Evolutionary conservation across 805 yeast species (phyloP).

Genomic region (Wickerhamiella kazuoi): DNA sequence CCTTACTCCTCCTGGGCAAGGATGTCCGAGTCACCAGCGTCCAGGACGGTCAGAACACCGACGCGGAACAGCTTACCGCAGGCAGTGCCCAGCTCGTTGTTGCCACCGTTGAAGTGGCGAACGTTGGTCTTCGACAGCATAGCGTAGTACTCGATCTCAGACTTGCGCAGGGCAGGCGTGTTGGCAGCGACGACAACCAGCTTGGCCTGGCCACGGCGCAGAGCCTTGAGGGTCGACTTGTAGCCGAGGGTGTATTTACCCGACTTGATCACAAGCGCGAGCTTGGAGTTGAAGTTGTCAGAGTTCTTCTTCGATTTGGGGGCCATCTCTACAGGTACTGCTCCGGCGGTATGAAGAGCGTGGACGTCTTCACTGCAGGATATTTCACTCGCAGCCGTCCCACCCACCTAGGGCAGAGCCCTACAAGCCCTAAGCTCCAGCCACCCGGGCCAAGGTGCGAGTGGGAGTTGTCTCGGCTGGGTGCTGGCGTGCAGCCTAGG

Average conservation of each 20-base stretch:
- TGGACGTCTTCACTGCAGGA: too few species aligned
- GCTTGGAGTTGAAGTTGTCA: conserved; percentile 94
- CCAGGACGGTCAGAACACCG: conserved; percentile 88
- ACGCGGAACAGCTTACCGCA: conserved; percentile 99
- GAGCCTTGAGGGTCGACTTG: conserved; percentile 96
- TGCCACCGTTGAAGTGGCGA: conserved; percentile 99
- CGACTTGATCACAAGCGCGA: conserved; percentile 94
- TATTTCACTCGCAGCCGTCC: too few species aligned
- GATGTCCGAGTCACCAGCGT: conserved; percentile 99
- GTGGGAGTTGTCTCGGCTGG: too few species aligned
- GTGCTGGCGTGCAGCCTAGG: neutral
- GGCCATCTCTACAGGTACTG: conserved; percentile 94
- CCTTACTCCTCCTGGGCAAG: conserved; percentile 30
- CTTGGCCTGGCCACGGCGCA: conserved; percentile 98
- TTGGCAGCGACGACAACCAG: conserved; percentile 94
- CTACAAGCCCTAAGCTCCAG: too few species aligned
- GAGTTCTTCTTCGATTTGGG: conserved; percentile 79
- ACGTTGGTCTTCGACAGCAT: conserved; percentile 95
- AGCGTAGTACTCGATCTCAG: conserved; percentile 99
- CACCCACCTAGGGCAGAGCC: too few species aligned
- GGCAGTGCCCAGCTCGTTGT: conserved; percentile 99
- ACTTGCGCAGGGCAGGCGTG: conserved; percentile 99
- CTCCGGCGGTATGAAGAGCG: conserved; percentile 55
- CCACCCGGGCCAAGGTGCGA: too few species aligned
- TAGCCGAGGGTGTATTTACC: conserved; percentile 99